Percentiles rank a stretch among this genome's conserved stretches.
Evolutionary conservation across 306 rosid species (phyloP).

Genomic region (Malus sieversii): DNA sequence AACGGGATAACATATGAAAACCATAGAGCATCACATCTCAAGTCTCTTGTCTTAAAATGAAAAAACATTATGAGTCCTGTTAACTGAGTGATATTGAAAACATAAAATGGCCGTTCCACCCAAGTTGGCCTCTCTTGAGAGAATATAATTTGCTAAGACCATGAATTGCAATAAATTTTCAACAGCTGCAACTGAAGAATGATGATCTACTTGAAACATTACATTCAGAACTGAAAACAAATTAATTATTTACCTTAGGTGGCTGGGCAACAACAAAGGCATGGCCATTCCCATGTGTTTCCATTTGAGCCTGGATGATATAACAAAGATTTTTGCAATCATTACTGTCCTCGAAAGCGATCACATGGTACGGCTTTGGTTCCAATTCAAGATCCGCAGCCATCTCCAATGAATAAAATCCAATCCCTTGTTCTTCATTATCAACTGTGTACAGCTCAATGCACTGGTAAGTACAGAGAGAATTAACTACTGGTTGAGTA

Average conservation of each 20-base stretch:
- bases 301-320: constrained; percentile 86
- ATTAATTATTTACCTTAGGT: constrained; percentile 58
- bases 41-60: background rate
- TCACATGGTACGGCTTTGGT: constrained; percentile 83
- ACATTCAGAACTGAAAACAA: background rate
- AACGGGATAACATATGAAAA: background rate
- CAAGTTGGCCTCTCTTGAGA: background rate
- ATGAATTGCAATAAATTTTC: background rate
- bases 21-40: background rate
- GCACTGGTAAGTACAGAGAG: constrained; percentile 47
- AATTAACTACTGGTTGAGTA: constrained; percentile 14
- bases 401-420: constrained; percentile 95
- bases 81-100: background rate
- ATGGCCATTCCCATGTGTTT: constrained; percentile 70
- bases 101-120: background rate
- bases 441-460: constrained; percentile 73
- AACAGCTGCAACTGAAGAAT: constrained; percentile 2
- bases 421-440: constrained; percentile 62
- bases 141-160: background rate
- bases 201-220: constrained; percentile 8
- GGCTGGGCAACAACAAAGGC: constrained; percentile 79
- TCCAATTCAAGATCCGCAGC: constrained; percentile 87
- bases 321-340: constrained; percentile 87
- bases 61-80: background rate
- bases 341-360: constrained; percentile 75